A percentile compares a stretch with the other conserved stretches of the same genome.
phyloP scores from a whole-genome alignment of 108 stramenopile genomes.

The Nitzschia sp. region DNA sequence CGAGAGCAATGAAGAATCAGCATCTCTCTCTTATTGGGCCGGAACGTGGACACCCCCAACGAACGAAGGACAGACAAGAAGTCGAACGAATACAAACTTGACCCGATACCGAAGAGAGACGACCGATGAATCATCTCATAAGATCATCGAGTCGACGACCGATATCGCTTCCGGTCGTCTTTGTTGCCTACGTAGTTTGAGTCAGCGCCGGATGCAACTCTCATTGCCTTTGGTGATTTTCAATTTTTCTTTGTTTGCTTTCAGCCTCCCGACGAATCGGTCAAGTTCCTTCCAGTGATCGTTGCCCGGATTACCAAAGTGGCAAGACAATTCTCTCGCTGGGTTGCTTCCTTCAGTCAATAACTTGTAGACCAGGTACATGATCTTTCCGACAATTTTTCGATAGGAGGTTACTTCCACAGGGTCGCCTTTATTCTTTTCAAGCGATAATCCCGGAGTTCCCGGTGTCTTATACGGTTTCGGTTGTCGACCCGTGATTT shows the following conservation, averaged over 20 bases:
- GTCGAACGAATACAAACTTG: no score
- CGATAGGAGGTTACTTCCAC: conserved; percentile 10
- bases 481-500: neutral
- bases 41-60: no score
- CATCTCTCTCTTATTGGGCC: no score
- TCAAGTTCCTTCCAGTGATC: conserved; percentile 27
- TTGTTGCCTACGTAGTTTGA: conserved; percentile 12
- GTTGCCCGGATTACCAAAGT: conserved; percentile 1
- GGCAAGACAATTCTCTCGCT: conserved; percentile 12
- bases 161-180: neutral
- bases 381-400: conserved; percentile 14
- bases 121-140: no score
- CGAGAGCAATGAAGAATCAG: no score
- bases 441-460: conserved; percentile 8
- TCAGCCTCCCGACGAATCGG: conserved; percentile 14
- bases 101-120: no score
- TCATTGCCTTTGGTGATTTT: conserved; percentile 11
- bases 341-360: conserved; percentile 14
- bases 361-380: conserved; percentile 16
- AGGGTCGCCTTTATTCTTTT: neutral
- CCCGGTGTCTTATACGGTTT: conserved; percentile 22
- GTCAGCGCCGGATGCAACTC: conserved; percentile 3
- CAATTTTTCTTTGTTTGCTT: neutral
- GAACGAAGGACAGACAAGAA: no score
- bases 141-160: no score